Base-by-base conservation (phyloP, 2,329 filamentous ascomycete species). In the Aspergillus aculeatinus region DNA sequence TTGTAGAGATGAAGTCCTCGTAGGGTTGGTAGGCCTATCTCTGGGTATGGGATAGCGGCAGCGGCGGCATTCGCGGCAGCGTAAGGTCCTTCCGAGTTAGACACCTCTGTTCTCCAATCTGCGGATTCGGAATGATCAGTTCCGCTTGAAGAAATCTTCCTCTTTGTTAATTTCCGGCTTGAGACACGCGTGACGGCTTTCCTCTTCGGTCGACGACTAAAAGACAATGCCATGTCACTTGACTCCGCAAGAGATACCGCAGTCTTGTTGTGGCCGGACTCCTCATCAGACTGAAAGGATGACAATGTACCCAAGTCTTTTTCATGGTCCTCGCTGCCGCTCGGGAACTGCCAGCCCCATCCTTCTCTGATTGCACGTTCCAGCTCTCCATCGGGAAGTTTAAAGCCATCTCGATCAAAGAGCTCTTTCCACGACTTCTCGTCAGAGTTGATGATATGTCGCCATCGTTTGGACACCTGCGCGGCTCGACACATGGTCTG, bases 271-370 rank as follows among this genome's bases (percentile, higher is more conserved):
- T 27, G 67, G 67, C 39, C 39, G 4, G 54, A 60, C 31, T 75
- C 81, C n/a, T 70, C 74, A 49, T 82, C 80, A 4, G 72, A 75
- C 58, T 74, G 76, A 4, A 72, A 60, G 12, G 63, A 66, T 9
- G 74, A 54, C 77, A 81, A 63, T 73, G 82, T 76, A 74, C 90
- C 91, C 52, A 97, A 77, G 72, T 99, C 93, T 60, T 86, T 84
- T 75, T 99, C 95, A 58, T 84, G 91, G 25, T 90, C 91, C 56
- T 90, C 85, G 4, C 83, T 76, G 0, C 89, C 90, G 58, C 87
- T 85, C 0, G 93, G 91, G 71, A 94, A 91, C 73, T 99, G 95
- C 92, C 95, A 99, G 14, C 93, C 95, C 95, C 95, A 99, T 14
- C 95, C 95, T 79, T 98, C 91, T 48, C 82, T 81, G 58, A 98